Base-by-base conservation (phyloP, 2,329 filamentous ascomycete genomes). In the Trichoderma citrinoviride region DNA sequence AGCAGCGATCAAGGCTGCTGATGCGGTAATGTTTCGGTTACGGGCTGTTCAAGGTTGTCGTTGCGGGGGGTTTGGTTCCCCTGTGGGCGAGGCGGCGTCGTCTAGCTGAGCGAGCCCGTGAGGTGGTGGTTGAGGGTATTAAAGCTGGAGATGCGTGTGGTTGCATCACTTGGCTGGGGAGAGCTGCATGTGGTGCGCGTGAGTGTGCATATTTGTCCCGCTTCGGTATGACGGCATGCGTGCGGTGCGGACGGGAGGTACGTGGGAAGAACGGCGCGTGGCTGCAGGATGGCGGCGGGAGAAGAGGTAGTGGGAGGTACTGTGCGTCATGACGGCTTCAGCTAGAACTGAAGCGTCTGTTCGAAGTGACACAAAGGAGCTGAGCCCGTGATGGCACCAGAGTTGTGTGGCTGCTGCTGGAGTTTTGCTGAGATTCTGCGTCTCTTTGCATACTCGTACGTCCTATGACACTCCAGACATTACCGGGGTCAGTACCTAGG, bases 151-250 rank as follows among this genome's bases (percentile, higher is more conserved):
- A 37, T 37, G 40, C 40, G 7, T 14, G 27, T 37, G 52, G 50
- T 49, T 64, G 52, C 25, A 43, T 41, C 29, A 29, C 3, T 25
- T 17, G 23, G 27, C 46, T 33, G 41, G 29, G 29, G 33, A 12
- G 23, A 27, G 37, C 37, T 56, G 41, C 14, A 40, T 21, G 41
- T 46, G 57, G 58, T 62, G 58, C 58, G 58, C 49, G 23, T 62
- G 53, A 43, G 58, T 62, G 58, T 23, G 58, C n/a, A 44, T 62
- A 29, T 12, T 62, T 19, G 58, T 64, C 52, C 61, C 52, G 50
- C 49, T 27, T 49, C 52, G 40, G 61, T 29, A 56, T 64, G 61
- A 64, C 61, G 61, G 50, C 61, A 64, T 64, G 50, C 14, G 33
- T 37, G 33, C 47, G 47, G 29, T 1, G 33, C 33, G n/a, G 29